Conservation (phyloP, 2,329 filamentous ascomycete genomes). For the Cylindrodendrum hubeiense region DNA sequence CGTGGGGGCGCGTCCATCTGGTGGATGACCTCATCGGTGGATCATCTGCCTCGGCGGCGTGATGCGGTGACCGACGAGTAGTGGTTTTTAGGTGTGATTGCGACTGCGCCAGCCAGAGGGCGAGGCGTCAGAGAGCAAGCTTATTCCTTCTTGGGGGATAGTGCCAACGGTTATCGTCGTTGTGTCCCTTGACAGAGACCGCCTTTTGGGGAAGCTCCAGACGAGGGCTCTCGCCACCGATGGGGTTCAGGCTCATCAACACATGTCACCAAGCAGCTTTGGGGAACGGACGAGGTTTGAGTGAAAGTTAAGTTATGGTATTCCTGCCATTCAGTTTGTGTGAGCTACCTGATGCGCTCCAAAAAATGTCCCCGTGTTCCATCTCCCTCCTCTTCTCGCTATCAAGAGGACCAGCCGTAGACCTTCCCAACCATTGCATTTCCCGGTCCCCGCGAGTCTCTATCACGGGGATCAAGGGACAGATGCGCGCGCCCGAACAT, state of each 20-base stretch:
- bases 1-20: slow-evolving; percentile 8
- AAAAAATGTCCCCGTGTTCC: slow-evolving; percentile 16
- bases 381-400: slow-evolving; percentile 10
- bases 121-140: slow-evolving; percentile 9
- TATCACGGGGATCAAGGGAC: background rate
- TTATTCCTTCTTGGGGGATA: slow-evolving; percentile 10
- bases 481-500: slow-evolving; percentile 13
- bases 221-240: slow-evolving; percentile 4
- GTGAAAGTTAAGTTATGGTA: slow-evolving; percentile 47
- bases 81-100: background rate
- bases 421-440: slow-evolving; percentile 7
- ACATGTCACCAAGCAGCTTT: background rate
- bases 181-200: background rate
- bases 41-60: slow-evolving; percentile 41
- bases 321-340: slow-evolving; percentile 52
- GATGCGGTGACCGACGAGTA: slow-evolving; percentile 18
- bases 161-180: slow-evolving; percentile 13
- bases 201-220: background rate
- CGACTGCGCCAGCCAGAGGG: no score
- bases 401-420: slow-evolving; percentile 8
- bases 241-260: background rate
- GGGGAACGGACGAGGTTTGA: background rate
- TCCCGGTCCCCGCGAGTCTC: slow-evolving; percentile 1
- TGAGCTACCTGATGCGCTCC: slow-evolving; percentile 39
- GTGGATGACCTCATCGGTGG: slow-evolving; percentile 42